These are phyloP conservation scores for Tilletiopsis washingtonensis DNA, from an alignment of 1,284 basidiomycete species.

Conservation along the genomic window DNA sequence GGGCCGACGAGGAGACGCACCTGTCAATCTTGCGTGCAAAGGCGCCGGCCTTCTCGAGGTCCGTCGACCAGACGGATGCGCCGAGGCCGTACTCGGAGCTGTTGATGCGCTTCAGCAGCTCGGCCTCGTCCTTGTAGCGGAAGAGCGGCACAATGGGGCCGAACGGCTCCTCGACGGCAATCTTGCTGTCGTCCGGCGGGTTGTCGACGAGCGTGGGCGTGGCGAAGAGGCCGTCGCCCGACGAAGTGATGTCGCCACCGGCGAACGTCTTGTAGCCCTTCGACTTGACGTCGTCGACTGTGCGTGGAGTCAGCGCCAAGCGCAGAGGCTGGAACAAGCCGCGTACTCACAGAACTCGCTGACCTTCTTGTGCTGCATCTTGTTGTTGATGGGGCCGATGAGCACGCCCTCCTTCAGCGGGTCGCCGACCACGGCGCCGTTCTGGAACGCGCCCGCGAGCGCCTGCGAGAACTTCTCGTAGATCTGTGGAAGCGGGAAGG, in stretches of 20 bases:
- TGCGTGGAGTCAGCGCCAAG: too few relatives aligned
- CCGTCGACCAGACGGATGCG: conserved; percentile 12
- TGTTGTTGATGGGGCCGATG: conserved; percentile 22
- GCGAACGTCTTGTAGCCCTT: conserved; percentile 14
- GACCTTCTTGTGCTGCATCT: conserved; percentile 28
- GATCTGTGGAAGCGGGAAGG: too few relatives aligned
- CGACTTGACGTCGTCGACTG: conserved; percentile 64
- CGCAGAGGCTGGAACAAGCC: too few relatives aligned
- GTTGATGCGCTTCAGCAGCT: conserved; percentile 19
- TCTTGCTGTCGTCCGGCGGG: conserved; percentile 17
- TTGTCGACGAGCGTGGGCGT: conserved; percentile 21
- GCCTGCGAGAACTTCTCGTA: conserved; percentile 21
- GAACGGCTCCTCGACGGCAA: conserved; percentile 25
- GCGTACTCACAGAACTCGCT: conserved; percentile 59
- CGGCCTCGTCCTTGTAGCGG: too few relatives aligned
- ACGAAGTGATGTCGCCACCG: conserved; percentile 59
- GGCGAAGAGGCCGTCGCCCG: too few relatives aligned
- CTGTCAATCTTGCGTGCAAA: conserved; percentile 10
- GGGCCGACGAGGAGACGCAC: too few relatives aligned
- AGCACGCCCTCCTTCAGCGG: conserved; percentile 15
- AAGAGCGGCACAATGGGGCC: conserved; percentile 24
- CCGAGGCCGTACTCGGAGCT: conserved; percentile 20
- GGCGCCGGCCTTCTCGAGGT: conserved; percentile 10
- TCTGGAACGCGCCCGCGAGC: conserved; percentile 38
- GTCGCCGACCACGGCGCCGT: conserved; percentile 46